Evolutionary conservation across 352 stramenopile genomes (phyloP), one percentile per base, ranked within the genome.

Genomic region (Phytophthora agathidicida): DNA sequence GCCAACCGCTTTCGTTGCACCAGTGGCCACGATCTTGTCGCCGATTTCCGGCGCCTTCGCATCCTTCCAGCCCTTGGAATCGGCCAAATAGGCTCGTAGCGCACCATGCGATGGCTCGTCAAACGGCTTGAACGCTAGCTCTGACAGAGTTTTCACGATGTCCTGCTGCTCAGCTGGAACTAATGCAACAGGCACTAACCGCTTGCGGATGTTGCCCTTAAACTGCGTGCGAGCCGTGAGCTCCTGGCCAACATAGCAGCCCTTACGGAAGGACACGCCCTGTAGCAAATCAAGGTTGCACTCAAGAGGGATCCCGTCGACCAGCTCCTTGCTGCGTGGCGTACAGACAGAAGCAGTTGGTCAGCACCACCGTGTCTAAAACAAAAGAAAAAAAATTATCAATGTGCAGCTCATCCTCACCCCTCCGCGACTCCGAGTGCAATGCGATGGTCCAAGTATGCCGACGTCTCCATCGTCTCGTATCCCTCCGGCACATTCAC

Each of bases 231-330:
- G 77, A 20, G 95, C 94, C 1, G 90, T 97, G 23, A 98, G 80
- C 61, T 98, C 95, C 73, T 98, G 95, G 2, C 95, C 95, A 13
- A 98, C 77, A 64, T 98, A 98, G 80, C 95, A 98, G 6, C 95
- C 95, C 69, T 98, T 98, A 31, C 77, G 73, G 69, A 98, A 98
- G 11, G 77, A 94, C 27, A 98, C 87, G 26, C 87, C 91, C 39
- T 85, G 71, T 28, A 98, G 65, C 27, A 97, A 73, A 33, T 98
- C 94, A 2, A 98, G 65, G 49, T 98, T 98, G 39, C 76, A 93
- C 60, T 98, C 94, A 0, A 98, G 77, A 7, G 94, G 94, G 45
- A 98, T 98, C 2, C 60, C 60, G 13, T 96, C 91, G 19, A 68
- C 71, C 50, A 97, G 53, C 39, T 97, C 89, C 30, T 71, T 68